These are phyloP conservation scores for Neopestalotiopsis rosae DNA, from an alignment of 2,329 filamentous ascomycete species.

Conservation along the genomic window DNA sequence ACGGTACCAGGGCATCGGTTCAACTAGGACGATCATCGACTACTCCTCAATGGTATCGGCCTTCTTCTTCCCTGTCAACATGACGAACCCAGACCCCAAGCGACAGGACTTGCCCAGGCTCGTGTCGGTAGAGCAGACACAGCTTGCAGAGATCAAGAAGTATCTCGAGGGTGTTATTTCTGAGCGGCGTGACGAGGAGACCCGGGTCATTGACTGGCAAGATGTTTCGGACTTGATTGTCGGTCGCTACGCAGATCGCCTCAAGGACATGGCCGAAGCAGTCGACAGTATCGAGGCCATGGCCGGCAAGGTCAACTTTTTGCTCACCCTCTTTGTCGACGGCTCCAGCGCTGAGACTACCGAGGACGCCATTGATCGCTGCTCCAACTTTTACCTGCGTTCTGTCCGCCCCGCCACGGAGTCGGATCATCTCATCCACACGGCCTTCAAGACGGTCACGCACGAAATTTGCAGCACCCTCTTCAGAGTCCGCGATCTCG, in stretches of 20 bases:
- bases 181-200: conserved; percentile 21
- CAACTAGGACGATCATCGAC: conserved; percentile 15
- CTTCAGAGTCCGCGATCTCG: conserved; percentile 15
- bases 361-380: conserved; percentile 40
- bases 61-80: conserved; percentile 22
- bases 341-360: conserved; percentile 32
- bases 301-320: conserved; percentile 22
- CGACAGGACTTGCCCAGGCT: conserved; percentile 21
- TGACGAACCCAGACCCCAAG: conserved; percentile 21
- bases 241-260: conserved; percentile 53
- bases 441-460: conserved; percentile 30
- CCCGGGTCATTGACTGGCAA: conserved; percentile 54
- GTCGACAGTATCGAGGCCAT: conserved; percentile 12
- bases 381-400: conserved; percentile 40
- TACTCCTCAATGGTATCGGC: conserved; percentile 23
- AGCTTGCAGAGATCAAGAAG: conserved; percentile 14
- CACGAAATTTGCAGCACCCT: conserved; percentile 29
- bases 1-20: conserved; percentile 21
- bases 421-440: conserved; percentile 31
- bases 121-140: background rate
- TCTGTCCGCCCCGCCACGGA: conserved; percentile 20
- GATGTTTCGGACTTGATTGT: conserved; percentile 60
- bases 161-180: conserved; percentile 14
- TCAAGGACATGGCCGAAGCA: conserved; percentile 36
- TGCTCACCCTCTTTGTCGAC: conserved; percentile 33